Base-by-base conservation (phyloP, 805 yeast species). In the Schwanniomyces sp. region DNA sequence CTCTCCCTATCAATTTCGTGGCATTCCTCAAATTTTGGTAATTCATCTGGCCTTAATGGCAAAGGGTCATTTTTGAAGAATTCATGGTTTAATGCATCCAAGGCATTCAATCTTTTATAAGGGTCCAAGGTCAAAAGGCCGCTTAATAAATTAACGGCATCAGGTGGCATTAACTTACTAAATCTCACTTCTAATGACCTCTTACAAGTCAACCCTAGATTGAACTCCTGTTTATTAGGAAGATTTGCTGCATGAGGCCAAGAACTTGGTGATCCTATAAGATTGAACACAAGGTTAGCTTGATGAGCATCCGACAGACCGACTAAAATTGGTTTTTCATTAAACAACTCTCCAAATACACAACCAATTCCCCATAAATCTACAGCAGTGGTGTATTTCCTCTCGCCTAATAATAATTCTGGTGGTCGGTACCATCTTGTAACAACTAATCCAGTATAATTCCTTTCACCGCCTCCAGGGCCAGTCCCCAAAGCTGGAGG, bases 311-410 rank as follows among this genome's bases (percentile, higher is more conserved):
- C 99, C 0, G 94, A 79, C 39, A 79, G 72, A 0, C 99, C 99
- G 37, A 85, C 91, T 41, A 94, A 64, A 12, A 94, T 86, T 0
- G 99, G 99, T 54, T 79, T 82, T 51, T 82, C 79, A 28, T 81
- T 82, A 67, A 87, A 92, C 60, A 91, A 76, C 67, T 94, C 99
- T 0, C 90, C 99, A 61, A 94, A 85, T 0, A 94, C 92, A 69
- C 99, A 94, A 1, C 98, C 98, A 17, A 89, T 80, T 0, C 98
- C 97, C 99, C 99, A 94, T 69, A 94, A 79, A 67, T 94, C 99
- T 10, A 92, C 92, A 0, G 98, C 96, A 0, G 97, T 88, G 2
- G 97, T 91, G 64, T 92, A 92, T 49, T 79, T 74, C 55, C 86
- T 76, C 54, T 91, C 96, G 3, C 97, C 97, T 45, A 94, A 69